Base-by-base conservation (phyloP, 768 basidiomycete genomes). In the Hygrocybe punicea region DNA sequence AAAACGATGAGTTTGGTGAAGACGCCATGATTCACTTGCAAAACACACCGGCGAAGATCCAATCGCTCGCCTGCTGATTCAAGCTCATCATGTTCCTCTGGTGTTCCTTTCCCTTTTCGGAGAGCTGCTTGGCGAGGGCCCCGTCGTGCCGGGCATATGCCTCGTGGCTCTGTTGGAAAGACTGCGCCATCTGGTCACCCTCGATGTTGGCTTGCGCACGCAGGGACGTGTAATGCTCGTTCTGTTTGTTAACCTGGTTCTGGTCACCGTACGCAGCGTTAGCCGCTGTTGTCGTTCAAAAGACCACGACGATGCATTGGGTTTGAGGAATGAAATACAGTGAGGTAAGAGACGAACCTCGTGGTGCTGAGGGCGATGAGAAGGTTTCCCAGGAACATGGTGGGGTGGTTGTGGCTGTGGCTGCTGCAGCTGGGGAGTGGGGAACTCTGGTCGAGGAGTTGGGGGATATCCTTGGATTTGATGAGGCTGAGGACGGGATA, bases 31-130 rank as follows among this genome's bases (percentile, higher is more conserved):
- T 46, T 39, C 16, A 10, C 57, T 17, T 17, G 48, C 3, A 36
- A 17, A 29, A 70, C 82, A 50, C 59, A 90, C 91, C 84, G 60
- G 76, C 70, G 70, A 86, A 98, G 60, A 98, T 95, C 89, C 90
- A 96, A 50, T 86, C 82, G 58, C 86, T 84, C 2, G 95, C 96
- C 68, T 94, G 73, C 57, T 79, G 79, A 68, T 98, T 93, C 59
- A 93, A 71, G 48, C 79, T 69, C 60, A 89, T 85, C 87, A 95
- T 94, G 65, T 83, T 80, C 4, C 76, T 70, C 69, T 91, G 83
- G 68, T 95, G 90, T 39, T 76, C 76, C 68, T 93, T 91, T 16
- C 93, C 95, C 68, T 93, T 64, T 57, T 84, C 81, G 16, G 87
- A 90, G 21, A 97, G 78, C 50, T 88, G 77, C 71, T 98, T 94